A percentile compares a stretch with the other conserved stretches of the same genome.
Conservation (phyloP, 352 stramenopile species). For the Phytophthora nicotianae region DNA sequence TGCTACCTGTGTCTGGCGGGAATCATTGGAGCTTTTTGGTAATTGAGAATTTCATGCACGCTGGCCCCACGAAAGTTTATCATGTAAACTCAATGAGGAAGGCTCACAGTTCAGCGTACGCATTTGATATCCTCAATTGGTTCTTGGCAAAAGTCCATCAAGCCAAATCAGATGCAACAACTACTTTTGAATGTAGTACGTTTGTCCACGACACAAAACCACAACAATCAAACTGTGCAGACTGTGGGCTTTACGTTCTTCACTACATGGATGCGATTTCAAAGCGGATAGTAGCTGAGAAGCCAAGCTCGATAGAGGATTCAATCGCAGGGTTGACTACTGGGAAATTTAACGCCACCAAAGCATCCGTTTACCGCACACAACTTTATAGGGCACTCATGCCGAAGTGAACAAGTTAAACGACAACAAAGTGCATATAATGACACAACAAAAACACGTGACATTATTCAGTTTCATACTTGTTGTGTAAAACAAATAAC, state of each 20-base stretch:
- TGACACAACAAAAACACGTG: too few species aligned
- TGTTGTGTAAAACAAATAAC: too few species aligned
- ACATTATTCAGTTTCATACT: too few species aligned
- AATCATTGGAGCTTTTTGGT: neutral
- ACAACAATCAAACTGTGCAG: conserved; percentile 5
- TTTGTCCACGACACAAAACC: conserved; percentile 6
- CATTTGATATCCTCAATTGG: neutral
- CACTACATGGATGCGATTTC: conserved; percentile 9
- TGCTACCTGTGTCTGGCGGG: neutral
- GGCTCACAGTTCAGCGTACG: neutral
- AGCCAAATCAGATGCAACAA: neutral
- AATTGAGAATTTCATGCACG: neutral
- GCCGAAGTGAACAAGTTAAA: too few species aligned
- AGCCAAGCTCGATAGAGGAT: too few species aligned
- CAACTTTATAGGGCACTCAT: too few species aligned
- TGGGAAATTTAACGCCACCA: too few species aligned
- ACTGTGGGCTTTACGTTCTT: conserved; percentile 6
- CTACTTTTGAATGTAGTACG: neutral
- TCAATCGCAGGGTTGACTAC: too few species aligned
- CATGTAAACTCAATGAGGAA: neutral
- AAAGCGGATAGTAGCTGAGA: neutral
- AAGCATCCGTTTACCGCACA: too few species aligned
- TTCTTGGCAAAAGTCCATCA: neutral
- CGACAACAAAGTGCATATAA: too few species aligned
- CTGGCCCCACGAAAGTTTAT: neutral